Base-by-base conservation (phyloP, 2,329 filamentous ascomycete species). In the Monosporascus sp. region DNA sequence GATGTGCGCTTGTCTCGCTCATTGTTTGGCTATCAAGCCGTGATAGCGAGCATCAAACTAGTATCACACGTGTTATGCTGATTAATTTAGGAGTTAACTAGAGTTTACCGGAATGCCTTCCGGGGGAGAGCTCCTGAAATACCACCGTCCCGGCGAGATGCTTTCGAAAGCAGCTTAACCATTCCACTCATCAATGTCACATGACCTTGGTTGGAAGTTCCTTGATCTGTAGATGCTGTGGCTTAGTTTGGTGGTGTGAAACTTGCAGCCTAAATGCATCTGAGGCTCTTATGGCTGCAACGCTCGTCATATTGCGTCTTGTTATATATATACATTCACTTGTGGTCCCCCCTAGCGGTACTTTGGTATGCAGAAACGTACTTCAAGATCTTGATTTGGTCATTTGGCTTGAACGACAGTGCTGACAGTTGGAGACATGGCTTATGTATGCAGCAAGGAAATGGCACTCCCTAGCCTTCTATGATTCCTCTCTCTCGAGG, bases 201-300 rank as follows among this genome's bases (percentile, higher is more conserved):
- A 61, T 58, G 58, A 60, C 51, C 44, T 35, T 54, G 40, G 53
- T 49, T 54, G 50, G 45, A 31, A 59, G 51, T 16, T 55, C 53
- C 55, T 55, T 55, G 60, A 57, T 43, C 52, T 54, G 40, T 49
- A 53, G 50, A 58, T 31, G 48, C 45, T 26, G 52, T 53, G 38
- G 48, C 19, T 47, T 35, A 43, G 46, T 52, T 52, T 51, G 52
- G 52, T 53, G 53, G 54, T 52, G 53, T 55, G 53, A 56, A 54
- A 54, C 57, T 56, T 58, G 56, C 51, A 57, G 56, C 58, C 56
- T 45, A 52, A 60, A 53, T 59, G 55, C 55, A 52, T 54, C 58
- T 50, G 57, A 50, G 57, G 55, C 51, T 56, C 58, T 55, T 55
- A 55, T 51, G 50, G 58, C 49, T 54, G 53, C 54, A 52, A 50